Base-by-base conservation (phyloP, 768 basidiomycete species). In the Lentinula sp. region DNA sequence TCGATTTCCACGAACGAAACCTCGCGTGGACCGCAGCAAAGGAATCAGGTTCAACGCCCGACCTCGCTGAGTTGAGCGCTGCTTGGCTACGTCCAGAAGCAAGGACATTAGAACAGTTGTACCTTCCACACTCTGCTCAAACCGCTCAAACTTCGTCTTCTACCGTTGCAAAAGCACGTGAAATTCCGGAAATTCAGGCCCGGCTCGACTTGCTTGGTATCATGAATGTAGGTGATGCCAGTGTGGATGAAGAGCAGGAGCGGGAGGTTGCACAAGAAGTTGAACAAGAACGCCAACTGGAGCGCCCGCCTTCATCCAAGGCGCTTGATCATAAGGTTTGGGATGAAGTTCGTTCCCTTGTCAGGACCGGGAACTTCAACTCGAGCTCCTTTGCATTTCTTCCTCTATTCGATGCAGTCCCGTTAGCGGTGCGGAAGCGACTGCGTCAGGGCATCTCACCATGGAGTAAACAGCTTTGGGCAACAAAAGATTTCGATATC, bases 81-180 rank as follows among this genome's bases (percentile, higher is more conserved):
- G 58, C 61, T 13, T 74, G 74, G 73, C 61, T 67, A 2, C 70
- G 68, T 9, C 69, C 64, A 3, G 73, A 74, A 45, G 68, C 69
- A 2, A 71, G 67, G 35, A 54, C 43, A 1, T 52, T 76, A 16
- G 66, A 65, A 23, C 62, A 66, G 16, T 64, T 74, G 13, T 73
- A 76, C 33, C 32, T 53, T 15, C 52, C 46, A 18, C 36, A 10
- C 51, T 16, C 28, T 12, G 28, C 28, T 10, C 46, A 46, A 36
- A 6, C 46, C n/a, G 43, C 42, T 59, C 58, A 18, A 52, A 32
- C 12, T 8, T 10, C 23, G 8, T 49, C 28, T 20, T 33, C 46
- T n/a, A 48, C 13, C 20, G 46, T 48, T 48, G 46, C 46, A n/a
- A 48, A 48, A 32, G 37, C 42, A 18, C 10, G 8, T 8, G 5